Base-by-base conservation (phyloP, 225 moss, liverwort and hornwort species). In the Bryoerythrophyllum caledonicum region DNA sequence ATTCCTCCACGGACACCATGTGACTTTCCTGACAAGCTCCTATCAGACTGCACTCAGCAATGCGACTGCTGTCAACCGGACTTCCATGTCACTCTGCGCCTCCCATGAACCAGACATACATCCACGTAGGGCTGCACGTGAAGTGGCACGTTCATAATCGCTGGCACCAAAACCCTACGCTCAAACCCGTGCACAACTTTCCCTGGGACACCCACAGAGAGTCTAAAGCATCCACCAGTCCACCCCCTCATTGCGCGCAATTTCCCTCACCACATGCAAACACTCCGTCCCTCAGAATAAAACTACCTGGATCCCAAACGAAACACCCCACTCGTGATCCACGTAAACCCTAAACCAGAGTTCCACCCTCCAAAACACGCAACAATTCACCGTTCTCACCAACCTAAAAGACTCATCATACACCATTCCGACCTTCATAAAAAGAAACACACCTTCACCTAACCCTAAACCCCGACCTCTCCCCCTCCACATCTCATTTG, bases 1-100 rank as follows among this genome's bases (percentile, higher is more conserved):
- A 59, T 11, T 58, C 59, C 41, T 43, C 41, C 44, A 44, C 11
- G 4, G 4, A 43, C n/a, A 58, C 41, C 7, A 11, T 0, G 28
- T 7, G 19, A 23, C 15, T 79, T 65, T 85, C n/a, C 60, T 76
- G 65, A 82, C 73, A 82, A 85, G 73, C 52, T 82, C 79, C 70
- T 79, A 74, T 70, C 60, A 74, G 69, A 79, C 65, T 78, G 75
- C 79, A 79, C 74, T 74, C 76, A 76, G 64, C 54, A 53, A 68
- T 60, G 67, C 14, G 13, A 63, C 75, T 72, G 30, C 56, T 74
- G 76, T 82, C 80, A 80, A 67, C 80, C 56, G 77, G 74, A 74
- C 82, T 74, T 74, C 32, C 67, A 82, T 23, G 19, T 74, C 46
- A 35, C 74, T 74, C 8, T 56, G 17, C 8, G 77, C 77, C 70